Conservation (phyloP, 78 protist genomes). For the Dictyostelium firmibasis region DNA sequence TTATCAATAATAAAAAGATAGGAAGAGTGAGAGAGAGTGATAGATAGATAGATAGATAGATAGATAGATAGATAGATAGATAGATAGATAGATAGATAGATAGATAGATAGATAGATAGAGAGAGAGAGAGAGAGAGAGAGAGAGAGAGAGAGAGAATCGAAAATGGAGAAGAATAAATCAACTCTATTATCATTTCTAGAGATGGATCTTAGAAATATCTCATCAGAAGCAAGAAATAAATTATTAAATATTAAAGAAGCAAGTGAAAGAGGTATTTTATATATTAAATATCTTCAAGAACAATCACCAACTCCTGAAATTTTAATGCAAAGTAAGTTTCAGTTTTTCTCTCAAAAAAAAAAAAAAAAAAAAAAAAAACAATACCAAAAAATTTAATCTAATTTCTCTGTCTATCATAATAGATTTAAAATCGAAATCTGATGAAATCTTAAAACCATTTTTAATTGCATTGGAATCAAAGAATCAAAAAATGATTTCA, state of each 20-base stretch:
- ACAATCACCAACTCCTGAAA: constrained; percentile 44
- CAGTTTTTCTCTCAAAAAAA: background rate
- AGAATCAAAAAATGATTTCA: constrained; percentile 73
- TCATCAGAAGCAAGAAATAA: constrained; percentile 75
- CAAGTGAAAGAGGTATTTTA: constrained; percentile 68
- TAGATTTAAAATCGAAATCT: constrained; percentile 46
- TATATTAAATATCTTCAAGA: constrained; percentile 69
- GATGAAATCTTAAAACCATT: constrained; percentile 81
- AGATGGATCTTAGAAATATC: constrained; percentile 60
- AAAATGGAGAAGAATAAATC: constrained; percentile 29
- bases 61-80: background rate
- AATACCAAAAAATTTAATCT: background rate
- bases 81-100: no score
- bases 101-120: background rate
- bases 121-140: no score
- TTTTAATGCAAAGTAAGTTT: constrained; percentile 18
- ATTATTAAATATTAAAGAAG: constrained; percentile 61
- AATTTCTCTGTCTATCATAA: background rate
- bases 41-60: no score
- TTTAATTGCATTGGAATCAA: constrained; percentile 73
- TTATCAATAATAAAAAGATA: no score
- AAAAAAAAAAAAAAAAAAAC: background rate
- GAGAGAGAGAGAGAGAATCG: background rate
- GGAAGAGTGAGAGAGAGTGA: background rate
- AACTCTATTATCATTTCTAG: constrained; percentile 34